Conservation (phyloP, 176 grass and related monocot species). For the Metroxylon sagu region DNA sequence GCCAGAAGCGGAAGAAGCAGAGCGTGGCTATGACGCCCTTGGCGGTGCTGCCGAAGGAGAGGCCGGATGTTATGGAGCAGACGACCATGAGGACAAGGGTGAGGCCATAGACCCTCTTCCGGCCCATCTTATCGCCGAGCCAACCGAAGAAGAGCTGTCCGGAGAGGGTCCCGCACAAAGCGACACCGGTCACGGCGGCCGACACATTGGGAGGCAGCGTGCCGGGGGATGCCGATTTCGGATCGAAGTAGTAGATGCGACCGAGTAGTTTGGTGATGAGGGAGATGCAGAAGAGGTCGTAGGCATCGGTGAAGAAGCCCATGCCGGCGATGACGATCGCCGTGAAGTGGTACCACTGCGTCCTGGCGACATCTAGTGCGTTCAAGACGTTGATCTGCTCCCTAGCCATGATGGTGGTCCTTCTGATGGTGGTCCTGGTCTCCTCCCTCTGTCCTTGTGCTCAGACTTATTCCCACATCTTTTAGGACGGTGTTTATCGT, state of each 20-base stretch:
- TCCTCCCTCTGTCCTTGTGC: no score
- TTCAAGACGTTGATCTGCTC: conserved; percentile 45
- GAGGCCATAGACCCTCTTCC: no score
- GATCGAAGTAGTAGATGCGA: conserved; percentile 61
- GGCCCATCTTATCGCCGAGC: no score
- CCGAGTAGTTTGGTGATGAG: conserved; percentile 32
- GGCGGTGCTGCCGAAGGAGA: conserved; percentile 6
- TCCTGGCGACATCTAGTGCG: neutral
- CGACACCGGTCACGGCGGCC: no score
- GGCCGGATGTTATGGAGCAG: neutral
- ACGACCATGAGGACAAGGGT: no score
- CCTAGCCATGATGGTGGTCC: conserved; percentile 22
- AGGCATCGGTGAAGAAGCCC: conserved; percentile 41
- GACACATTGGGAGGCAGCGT: no score
- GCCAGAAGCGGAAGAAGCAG: conserved; percentile 94
- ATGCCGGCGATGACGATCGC: conserved; percentile 33
- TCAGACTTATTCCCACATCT: no score
- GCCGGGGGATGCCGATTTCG: no score
- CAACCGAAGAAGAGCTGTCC: no score
- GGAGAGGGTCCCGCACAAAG: no score
- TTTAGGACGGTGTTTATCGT: no score
- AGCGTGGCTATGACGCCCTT: conserved; percentile 53
- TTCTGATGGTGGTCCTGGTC: no score
- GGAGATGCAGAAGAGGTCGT: conserved; percentile 40
- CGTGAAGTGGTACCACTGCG: conserved; percentile 35